phyloP scores from a whole-genome alignment of 2,329 filamentous ascomycete genomes.

The Aureobasidium sp. region DNA sequence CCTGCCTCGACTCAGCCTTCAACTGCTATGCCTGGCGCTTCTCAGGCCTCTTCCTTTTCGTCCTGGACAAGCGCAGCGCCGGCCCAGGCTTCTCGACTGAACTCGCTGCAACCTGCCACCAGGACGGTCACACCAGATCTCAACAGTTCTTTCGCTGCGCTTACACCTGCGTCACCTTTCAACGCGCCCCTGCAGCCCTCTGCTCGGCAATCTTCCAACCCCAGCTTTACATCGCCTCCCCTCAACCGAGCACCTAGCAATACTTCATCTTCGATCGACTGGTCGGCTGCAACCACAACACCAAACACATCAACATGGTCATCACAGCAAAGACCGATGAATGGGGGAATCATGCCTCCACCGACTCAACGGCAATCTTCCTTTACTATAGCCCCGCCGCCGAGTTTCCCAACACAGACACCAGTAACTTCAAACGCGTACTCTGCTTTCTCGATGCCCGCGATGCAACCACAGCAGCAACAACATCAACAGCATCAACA shows the following conservation, averaged over 20 bases:
- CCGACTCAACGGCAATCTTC: conserved; percentile 31
- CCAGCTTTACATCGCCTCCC: conserved; percentile 16
- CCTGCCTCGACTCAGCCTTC: conserved; percentile 22
- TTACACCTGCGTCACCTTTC: conserved; percentile 27
- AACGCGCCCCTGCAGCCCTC: conserved; percentile 23
- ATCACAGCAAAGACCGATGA: conserved; percentile 2
- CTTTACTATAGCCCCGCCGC: conserved; percentile 52
- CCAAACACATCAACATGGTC: conserved; percentile 12
- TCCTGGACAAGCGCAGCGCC: conserved; percentile 30
- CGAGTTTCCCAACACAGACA: conserved; percentile 29
- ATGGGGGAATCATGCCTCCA: not conserved
- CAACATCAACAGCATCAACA: conserved; percentile 8
- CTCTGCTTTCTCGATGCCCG: not conserved
- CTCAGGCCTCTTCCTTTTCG: conserved; percentile 31
- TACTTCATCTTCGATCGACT: conserved; percentile 40
- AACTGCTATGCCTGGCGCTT: conserved; percentile 14
- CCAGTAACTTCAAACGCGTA: conserved; percentile 32
- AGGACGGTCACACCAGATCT: conserved; percentile 29
- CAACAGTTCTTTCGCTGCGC: conserved; percentile 22
- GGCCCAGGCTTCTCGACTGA: not conserved
- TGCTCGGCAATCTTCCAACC: conserved; percentile 10
- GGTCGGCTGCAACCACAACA: conserved; percentile 34
- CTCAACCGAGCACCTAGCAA: conserved; percentile 15
- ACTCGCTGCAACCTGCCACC: conserved; percentile 14
- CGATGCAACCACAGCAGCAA: not conserved